Evolutionary conservation across 192 early-diverging fungal genomes (phyloP).

Genomic region (Diversispora eburnea): DNA sequence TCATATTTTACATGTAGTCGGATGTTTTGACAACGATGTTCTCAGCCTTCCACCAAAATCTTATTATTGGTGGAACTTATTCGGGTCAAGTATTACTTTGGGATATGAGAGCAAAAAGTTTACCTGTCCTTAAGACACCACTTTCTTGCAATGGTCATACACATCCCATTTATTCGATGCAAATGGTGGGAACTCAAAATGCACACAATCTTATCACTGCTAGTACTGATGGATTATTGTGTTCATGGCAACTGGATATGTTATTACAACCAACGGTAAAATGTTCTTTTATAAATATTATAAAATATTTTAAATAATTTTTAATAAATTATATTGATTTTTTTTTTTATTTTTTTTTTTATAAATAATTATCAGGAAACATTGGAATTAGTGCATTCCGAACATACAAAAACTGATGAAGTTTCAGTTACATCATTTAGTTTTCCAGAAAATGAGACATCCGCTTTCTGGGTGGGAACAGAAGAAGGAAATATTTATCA

Average conservation of each 20-base stretch:
- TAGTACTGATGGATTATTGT: conserved; percentile 92
- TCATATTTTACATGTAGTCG: conserved; percentile 46
- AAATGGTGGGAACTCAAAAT: conserved; percentile 91
- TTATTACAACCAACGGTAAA: conserved; percentile 82
- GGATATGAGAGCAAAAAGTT: conserved; percentile 89
- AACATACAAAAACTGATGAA: conserved; percentile 83
- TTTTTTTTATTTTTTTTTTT: not conserved
- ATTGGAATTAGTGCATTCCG: conserved; percentile 71
- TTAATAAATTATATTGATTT: not conserved
- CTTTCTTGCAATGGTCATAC: conserved; percentile 91
- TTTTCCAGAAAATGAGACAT: conserved; percentile 90
- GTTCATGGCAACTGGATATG: conserved; percentile 97
- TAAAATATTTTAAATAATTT: not conserved
- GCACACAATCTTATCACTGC: conserved; percentile 91
- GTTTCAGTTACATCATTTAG: conserved; percentile 87
- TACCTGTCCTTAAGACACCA: conserved; percentile 91
- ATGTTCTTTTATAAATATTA: not conserved
- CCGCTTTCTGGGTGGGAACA: conserved; percentile 92
- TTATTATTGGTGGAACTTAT: conserved; percentile 93
- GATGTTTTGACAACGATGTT: conserved; percentile 86
- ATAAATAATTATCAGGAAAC: conserved; percentile 50
- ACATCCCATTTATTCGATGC: conserved; percentile 91
- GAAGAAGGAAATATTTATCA: conserved; percentile 95
- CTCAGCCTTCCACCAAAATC: conserved; percentile 90
- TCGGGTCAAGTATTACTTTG: conserved; percentile 97